Base-by-base conservation (phyloP, 768 basidiomycete genomes). In the Phlebiopsis gigantea region DNA sequence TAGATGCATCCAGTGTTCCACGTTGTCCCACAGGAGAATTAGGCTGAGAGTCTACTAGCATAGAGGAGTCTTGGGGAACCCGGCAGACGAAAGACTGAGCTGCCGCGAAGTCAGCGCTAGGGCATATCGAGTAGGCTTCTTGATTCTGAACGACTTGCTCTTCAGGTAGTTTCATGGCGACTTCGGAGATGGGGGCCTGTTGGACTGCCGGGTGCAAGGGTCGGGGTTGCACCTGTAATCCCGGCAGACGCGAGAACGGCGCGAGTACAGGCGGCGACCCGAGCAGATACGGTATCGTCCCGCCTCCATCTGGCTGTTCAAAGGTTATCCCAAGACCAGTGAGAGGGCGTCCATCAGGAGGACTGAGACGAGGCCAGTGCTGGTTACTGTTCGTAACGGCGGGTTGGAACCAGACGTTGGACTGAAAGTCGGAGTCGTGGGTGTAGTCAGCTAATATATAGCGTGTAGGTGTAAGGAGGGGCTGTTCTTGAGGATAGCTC, bases 101-200 rank as follows among this genome's bases (percentile, higher is more conserved):
- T n/a, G n/a, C n/a, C 15, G 45, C 56, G 41, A 55, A 64, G 4
- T 66, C 63, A n/a, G 31, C 15, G 17, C 49, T 52, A 25, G 65
- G 63, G 28, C 58, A 64, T 9, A 47, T 42, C 4, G 65, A 63
- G 51, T 66, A 66, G 8, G 65, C 58, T 17, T 48, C 47, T 15
- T 29, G 28, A 30, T 10, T n/a, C 1, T 14, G 7, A 26, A 17
- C 15, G 3, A 3, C n/a, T 17, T 21, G 26, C 47, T 2, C 17
- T n/a, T 30, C 28, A 5, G 47, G 28, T 4, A 14, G 34, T 4
- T 2, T 10, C 34, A 39, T 12, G 34, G 2, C 17, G 2, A 17
- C 2, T 10, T 39, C 2, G 34, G 34, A 39, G n/a, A n/a, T 17
- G n/a, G 47, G 28, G 15, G 28, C 47, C 9, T n/a, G 47, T 10